A percentile compares a stretch with the other conserved stretches of the same genome.
Conservation (phyloP, 441 rosid genomes). For the Gossypium gossypioides region DNA sequence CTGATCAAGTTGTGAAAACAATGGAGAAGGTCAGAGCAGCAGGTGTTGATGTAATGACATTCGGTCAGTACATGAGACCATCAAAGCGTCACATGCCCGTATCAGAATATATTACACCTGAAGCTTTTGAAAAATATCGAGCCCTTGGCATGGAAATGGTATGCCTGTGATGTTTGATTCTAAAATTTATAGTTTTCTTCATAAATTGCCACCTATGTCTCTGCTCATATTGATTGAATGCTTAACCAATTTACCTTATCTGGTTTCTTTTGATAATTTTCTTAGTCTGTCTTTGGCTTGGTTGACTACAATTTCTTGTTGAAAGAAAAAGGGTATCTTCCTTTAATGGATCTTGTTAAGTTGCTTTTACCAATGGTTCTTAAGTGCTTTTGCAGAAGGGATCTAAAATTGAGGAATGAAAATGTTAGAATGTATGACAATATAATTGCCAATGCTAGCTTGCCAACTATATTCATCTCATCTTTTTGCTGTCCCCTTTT, state of each 20-base stretch:
- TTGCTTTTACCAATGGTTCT: not conserved
- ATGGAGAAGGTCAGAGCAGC: slow-evolving; percentile 95
- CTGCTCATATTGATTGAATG: not conserved
- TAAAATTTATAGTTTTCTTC: not conserved
- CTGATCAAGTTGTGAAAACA: slow-evolving; percentile 76
- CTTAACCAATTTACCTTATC: not conserved
- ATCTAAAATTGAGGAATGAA: not conserved
- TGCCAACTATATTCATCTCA: not conserved
- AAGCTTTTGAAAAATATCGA: slow-evolving; percentile 79
- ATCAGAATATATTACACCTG: slow-evolving; percentile 85
- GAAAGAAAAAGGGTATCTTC: not conserved
- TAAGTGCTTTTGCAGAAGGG: not conserved
- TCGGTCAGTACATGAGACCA: slow-evolving; percentile 97
- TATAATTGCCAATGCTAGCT: not conserved
- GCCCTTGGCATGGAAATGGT: slow-evolving; percentile 93
- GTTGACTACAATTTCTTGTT: not conserved
- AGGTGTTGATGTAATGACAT: slow-evolving; percentile 89
- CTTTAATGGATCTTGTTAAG: not conserved
- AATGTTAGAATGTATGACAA: not conserved
- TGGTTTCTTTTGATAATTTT: not conserved
- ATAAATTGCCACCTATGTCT: not conserved
- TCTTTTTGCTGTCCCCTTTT: not conserved
- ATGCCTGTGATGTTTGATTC: slow-evolving; percentile 13
- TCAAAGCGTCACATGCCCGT: slow-evolving; percentile 97
- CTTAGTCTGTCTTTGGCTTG: not conserved